These are phyloP conservation scores for Luzula sylvatica DNA, from an alignment of 176 grass and related monocot species.

Conservation along the genomic window DNA sequence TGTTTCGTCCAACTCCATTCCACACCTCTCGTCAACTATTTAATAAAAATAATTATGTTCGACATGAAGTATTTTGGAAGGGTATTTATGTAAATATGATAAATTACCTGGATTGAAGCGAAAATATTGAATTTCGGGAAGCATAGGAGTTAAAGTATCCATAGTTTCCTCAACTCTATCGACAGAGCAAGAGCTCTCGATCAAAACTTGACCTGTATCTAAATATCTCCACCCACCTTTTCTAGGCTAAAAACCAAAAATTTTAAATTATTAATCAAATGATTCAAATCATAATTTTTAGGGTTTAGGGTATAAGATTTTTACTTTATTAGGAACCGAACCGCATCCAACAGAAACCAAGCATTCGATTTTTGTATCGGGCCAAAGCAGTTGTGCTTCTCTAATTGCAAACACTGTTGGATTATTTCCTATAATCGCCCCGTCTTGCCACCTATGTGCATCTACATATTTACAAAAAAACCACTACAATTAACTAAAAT, in stretches of 20 bases:
- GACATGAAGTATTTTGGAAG: no score
- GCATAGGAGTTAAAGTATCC: constrained; percentile 90
- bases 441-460: constrained; percentile 96
- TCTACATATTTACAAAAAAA: constrained; percentile 32
- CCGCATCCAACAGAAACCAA: constrained; percentile 91
- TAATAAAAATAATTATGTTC: constrained; percentile 25
- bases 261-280: not conserved
- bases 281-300: not conserved
- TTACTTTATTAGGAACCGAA: constrained; percentile 90
- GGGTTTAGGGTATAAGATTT: no score
- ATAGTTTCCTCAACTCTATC: constrained; percentile 91
- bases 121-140: constrained; percentile 94
- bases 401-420: constrained; percentile 97
- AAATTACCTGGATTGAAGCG: constrained; percentile 93
- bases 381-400: constrained; percentile 97
- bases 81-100: no score
- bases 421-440: constrained; percentile 97
- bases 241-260: constrained; percentile 40
- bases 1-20: constrained; percentile 97
- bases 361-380: constrained; percentile 91
- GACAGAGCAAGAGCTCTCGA: constrained; percentile 94
- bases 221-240: constrained; percentile 98
- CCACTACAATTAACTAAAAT: constrained; percentile 2
- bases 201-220: constrained; percentile 95
- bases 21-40: constrained; percentile 94